These are phyloP conservation scores for Populus deltoides DNA, from an alignment of 345 rosid species.

Conservation along the genomic window DNA sequence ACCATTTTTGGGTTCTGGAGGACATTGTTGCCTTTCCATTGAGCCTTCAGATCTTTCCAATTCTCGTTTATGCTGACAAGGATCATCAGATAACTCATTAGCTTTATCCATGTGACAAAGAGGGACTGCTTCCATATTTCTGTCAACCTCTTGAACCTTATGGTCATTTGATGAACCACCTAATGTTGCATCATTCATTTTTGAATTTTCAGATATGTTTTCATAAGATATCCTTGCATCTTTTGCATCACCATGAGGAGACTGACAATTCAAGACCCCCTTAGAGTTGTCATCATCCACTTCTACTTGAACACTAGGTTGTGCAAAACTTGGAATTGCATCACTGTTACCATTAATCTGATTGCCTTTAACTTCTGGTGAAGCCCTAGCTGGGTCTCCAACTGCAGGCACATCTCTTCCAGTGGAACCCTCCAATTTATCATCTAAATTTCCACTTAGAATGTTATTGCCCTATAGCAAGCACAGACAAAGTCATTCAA, in stretches of 20 bases:
- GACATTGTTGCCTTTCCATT: conserved; percentile 27
- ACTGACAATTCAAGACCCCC: conserved; percentile 26
- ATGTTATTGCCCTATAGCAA: conserved; percentile 43
- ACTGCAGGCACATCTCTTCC: conserved; percentile 32
- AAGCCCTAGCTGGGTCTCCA: conserved; percentile 26
- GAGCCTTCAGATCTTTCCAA: conserved; percentile 34
- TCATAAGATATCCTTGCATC: conserved; percentile 25
- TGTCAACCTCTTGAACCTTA: conserved; percentile 36
- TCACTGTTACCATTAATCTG: conserved; percentile 27
- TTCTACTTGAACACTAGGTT: conserved; percentile 32
- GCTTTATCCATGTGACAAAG: conserved; percentile 33
- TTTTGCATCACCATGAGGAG: conserved; percentile 37
- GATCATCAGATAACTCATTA: conserved; percentile 27
- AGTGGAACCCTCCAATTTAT: conserved; percentile 30
- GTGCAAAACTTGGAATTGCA: conserved; percentile 22
- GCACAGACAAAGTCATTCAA: conserved; percentile 13
- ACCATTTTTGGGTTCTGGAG: conserved; percentile 37
- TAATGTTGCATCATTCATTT: conserved; percentile 24
- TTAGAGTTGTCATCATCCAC: conserved; percentile 30
- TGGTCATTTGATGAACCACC: conserved; percentile 38
- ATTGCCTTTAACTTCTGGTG: conserved; percentile 32
- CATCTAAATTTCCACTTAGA: conserved; percentile 30
- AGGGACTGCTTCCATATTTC: conserved; percentile 41
- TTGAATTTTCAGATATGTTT: conserved; percentile 34
- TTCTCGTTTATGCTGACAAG: conserved; percentile 35